Evolutionary conservation across 345 rosid species (phyloP), one percentile per base, ranked within the genome.

Genomic region (Toxicodendron radicans): DNA sequence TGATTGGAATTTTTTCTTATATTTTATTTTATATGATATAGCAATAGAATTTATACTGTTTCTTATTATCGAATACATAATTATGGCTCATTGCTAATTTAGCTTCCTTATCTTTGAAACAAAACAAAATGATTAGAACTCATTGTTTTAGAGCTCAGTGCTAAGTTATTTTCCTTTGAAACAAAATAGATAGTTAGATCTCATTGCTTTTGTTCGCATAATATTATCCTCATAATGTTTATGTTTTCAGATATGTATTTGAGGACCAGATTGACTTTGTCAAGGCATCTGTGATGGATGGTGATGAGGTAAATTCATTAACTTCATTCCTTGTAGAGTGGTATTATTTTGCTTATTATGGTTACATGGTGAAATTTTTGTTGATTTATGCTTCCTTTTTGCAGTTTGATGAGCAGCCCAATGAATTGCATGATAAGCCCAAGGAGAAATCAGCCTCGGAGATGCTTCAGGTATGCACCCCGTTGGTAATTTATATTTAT

Each of bases 221-320:
- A 66, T 32, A 41, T 45, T 46, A 7, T 43, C 38, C 24, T 24
- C 12, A 10, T 14, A 30, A 11, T 46, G 14, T 6, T 49, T 72
- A 14, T 72, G 30, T 71, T n/a, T 68, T 62, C 68, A 94, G 98
- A 82, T 93, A 77, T 82, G 96, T 92, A 76, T 95, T 95, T 73
- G 99, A 93, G 86, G 97, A 95, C 82, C 96, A 95, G 85, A 95
- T 95, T 77, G 93, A 87, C 32, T 95, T 95, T 77, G 85, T 95
- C 75, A 90, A 85, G 89, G 92, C 89, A 71, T 84, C 90, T 48
- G 97, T 91, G 53, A 85, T 93, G 84, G 89, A 84, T 71, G 99
- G 98, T 73, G 99, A 91, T 74, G 86, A 87, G 80, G 98, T 90
- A 85, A 76, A 81, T 73, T 75, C 71, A 5, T 73, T 49, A 66